phyloP scores from a whole-genome alignment of 306 rosid species.

The Astragalus membranaceus region DNA sequence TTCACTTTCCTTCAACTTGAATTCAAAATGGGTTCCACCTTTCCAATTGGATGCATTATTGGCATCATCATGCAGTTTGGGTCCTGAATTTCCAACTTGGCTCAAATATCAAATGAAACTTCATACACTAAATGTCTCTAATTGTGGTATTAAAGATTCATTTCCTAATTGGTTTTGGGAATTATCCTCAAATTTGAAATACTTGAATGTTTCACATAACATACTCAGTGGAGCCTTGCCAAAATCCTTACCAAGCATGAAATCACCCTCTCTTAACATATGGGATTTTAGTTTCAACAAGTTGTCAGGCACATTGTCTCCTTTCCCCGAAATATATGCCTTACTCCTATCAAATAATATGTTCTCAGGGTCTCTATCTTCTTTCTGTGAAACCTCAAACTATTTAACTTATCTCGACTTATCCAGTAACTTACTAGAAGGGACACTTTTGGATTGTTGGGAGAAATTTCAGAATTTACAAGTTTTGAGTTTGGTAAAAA shows the following conservation, averaged over 20 bases:
- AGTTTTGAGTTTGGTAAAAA: background rate
- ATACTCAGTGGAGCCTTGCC: constrained; percentile 9
- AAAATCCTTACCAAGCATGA: background rate
- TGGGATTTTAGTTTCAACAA: constrained; percentile 25
- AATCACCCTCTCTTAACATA: fast-evolving
- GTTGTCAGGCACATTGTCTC: constrained; percentile 12
- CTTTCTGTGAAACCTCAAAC: background rate
- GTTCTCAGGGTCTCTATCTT: background rate
- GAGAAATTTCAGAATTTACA: fast-evolving
- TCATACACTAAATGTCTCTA: background rate
- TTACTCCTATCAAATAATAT: constrained; percentile 17
- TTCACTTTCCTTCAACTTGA: constrained; percentile 22
- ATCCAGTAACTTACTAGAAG: background rate
- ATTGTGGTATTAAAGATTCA: constrained; percentile 5
- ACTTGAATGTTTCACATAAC: constrained; percentile 22
- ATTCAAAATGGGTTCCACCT: constrained; percentile 23
- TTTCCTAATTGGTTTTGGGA: constrained; percentile 23
- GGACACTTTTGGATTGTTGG: constrained; percentile 20
- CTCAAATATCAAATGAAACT: constrained; percentile 19
- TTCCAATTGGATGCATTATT: background rate
- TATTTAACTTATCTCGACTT: background rate
- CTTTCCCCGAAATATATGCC: fast-evolving
- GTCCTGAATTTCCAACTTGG: constrained; percentile 40
- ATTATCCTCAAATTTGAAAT: background rate
- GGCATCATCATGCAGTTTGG: constrained; percentile 13